A percentile compares a stretch with the other conserved stretches of the same genome.
Evolutionary conservation across 1,284 basidiomycete genomes (phyloP).

Genomic region (Papiliotrema terrestris): DNA sequence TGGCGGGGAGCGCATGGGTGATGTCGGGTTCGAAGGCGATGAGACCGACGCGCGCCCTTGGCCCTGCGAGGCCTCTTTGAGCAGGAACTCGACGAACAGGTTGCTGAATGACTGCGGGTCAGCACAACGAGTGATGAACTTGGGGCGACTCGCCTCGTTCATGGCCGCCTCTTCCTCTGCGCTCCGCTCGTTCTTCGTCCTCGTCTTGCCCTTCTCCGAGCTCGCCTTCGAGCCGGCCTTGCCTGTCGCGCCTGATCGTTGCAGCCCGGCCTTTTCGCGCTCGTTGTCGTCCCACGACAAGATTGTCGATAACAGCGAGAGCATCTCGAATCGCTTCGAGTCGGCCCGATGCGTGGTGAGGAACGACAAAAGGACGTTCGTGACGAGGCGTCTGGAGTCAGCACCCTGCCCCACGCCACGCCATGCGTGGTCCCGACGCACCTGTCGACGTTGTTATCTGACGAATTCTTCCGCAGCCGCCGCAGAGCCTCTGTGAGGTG

Average conservation of each 20-base stretch:
- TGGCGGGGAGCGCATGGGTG: slow-evolving; percentile 5
- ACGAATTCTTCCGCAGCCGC: slow-evolving; percentile 76
- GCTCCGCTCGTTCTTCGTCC: slow-evolving; percentile 56
- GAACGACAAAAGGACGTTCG: slow-evolving; percentile 91
- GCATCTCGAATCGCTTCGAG: slow-evolving; percentile 94
- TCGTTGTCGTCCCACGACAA: slow-evolving; percentile 87
- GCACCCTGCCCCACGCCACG: background rate
- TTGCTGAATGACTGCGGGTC: slow-evolving; percentile 76
- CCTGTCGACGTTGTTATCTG: slow-evolving; percentile 84
- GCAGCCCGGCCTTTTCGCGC: slow-evolving; percentile 84
- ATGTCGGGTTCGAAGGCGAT: background rate
- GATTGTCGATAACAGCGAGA: slow-evolving; percentile 80
- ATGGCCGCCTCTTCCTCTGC: slow-evolving; percentile 47
- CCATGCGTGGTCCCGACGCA: slow-evolving; percentile 17
- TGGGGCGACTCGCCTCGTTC: slow-evolving; percentile 43
- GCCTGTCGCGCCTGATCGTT: slow-evolving; percentile 53
- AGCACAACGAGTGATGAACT: background rate
- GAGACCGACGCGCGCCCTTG: slow-evolving; percentile 12
- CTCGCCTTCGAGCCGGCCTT: slow-evolving; percentile 5
- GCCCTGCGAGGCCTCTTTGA: slow-evolving; percentile 71
- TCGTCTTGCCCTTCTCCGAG: slow-evolving; percentile 63
- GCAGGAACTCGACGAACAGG: slow-evolving; percentile 90
- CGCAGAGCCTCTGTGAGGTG: slow-evolving; percentile 97
- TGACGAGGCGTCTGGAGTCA: slow-evolving; percentile 69
- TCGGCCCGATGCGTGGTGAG: slow-evolving; percentile 85